These are phyloP conservation scores for Zostera marina DNA, from an alignment of 116 monocot species.

Conservation along the genomic window DNA sequence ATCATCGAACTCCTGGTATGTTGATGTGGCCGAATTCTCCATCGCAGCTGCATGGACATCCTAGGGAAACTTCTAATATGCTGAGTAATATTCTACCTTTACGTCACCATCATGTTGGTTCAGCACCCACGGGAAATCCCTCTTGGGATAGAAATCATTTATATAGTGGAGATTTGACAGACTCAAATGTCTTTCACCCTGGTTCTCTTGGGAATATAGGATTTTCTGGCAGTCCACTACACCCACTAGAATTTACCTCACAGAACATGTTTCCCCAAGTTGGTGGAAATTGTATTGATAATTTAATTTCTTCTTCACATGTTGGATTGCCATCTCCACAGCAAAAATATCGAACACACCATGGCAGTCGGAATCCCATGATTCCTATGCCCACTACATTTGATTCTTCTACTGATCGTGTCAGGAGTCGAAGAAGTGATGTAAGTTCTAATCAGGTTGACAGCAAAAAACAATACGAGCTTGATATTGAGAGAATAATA, in stretches of 20 bases:
- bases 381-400: slow-evolving; percentile 19
- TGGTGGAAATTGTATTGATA: slow-evolving; percentile 23
- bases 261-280: slow-evolving; percentile 31
- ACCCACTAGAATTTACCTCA: slow-evolving; percentile 37
- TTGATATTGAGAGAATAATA: slow-evolving; percentile 73
- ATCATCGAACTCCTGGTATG: slow-evolving; percentile 10
- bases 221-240: slow-evolving; percentile 27
- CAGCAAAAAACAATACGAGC: slow-evolving; percentile 67
- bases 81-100: slow-evolving; percentile 17
- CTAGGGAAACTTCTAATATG: slow-evolving; percentile 23
- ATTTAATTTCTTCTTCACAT: slow-evolving; percentile 13
- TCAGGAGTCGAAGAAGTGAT: slow-evolving; percentile 44
- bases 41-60: slow-evolving; percentile 24
- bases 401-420: slow-evolving; percentile 44
- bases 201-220: slow-evolving; percentile 35
- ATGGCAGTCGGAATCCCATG: slow-evolving; percentile 26
- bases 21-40: slow-evolving; percentile 30
- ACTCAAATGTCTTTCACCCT: slow-evolving; percentile 16
- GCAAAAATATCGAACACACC: slow-evolving; percentile 35
- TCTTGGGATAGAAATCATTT: slow-evolving; percentile 22
- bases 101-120: slow-evolving; percentile 30
- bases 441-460: slow-evolving; percentile 37
- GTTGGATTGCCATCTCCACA: slow-evolving; percentile 53
- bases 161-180: slow-evolving; percentile 11
- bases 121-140: slow-evolving; percentile 33